phyloP scores from a whole-genome alignment of 352 stramenopile species.

The Achlya hypogyna region DNA sequence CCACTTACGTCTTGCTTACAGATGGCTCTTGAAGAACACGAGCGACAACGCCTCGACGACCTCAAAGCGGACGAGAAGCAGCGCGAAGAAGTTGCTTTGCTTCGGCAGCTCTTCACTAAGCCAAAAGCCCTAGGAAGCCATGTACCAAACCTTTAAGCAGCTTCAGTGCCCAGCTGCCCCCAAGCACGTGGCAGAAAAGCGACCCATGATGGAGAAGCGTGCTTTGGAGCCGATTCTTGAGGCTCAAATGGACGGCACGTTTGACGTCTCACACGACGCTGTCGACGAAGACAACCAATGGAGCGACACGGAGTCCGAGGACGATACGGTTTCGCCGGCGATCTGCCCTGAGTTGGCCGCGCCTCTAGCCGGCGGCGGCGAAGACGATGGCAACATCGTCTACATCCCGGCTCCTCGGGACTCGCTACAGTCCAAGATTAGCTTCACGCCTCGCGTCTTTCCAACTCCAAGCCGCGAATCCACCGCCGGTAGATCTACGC shows the following conservation, averaged over 20 bases:
- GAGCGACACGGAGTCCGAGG: constrained; percentile 22
- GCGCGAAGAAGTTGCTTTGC: constrained; percentile 46
- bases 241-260: neutral
- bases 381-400: constrained; percentile 12
- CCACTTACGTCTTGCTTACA: neutral
- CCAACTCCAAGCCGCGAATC: constrained; percentile 70
- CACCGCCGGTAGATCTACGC: constrained; percentile 31
- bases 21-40: constrained; percentile 70
- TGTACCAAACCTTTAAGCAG: constrained; percentile 61
- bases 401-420: constrained; percentile 40
- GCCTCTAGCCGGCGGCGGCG: constrained; percentile 24
- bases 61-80: constrained; percentile 69
- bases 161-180: neutral
- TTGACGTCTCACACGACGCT: neutral
- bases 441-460: constrained; percentile 71
- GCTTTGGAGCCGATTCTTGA: constrained; percentile 9
- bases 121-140: constrained; percentile 26
- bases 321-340: constrained; percentile 12
- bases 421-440: constrained; percentile 37
- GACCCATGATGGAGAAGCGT: constrained; percentile 28
- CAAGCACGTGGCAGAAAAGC: constrained; percentile 22
- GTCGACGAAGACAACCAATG: constrained; percentile 17
- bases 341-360: no score
- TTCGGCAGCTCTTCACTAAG: neutral
- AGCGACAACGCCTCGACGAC: constrained; percentile 59